Evolutionary conservation across 148 eudicot genomes (phyloP).

Genomic region (Mesembryanthemum crystallinum): DNA sequence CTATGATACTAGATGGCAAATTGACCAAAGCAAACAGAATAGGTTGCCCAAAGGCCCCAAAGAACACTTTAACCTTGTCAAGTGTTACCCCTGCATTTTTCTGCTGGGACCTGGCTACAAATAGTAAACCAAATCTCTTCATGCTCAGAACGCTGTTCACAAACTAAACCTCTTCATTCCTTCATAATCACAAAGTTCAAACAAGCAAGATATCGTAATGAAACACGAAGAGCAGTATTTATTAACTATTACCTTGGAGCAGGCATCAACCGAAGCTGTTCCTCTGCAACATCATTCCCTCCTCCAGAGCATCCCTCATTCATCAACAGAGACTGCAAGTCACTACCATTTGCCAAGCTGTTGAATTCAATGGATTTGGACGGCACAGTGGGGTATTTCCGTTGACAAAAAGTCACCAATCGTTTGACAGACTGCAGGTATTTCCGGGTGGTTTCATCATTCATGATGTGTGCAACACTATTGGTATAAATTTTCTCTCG

Average conservation of each 20-base stretch:
- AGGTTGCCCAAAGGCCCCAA: background rate
- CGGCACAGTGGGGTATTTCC: constrained; percentile 87
- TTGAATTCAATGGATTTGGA: constrained; percentile 95
- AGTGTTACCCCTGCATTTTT: background rate
- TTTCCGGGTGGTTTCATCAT: constrained; percentile 94
- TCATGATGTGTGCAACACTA: constrained; percentile 98
- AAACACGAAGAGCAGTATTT: background rate
- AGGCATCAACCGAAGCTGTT: constrained; percentile 69
- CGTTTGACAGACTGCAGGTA: constrained; percentile 92
- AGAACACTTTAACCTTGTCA: too few relatives aligned
- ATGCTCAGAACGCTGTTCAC: background rate
- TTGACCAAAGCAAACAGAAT: background rate
- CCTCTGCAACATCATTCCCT: constrained; percentile 50
- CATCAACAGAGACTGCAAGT: constrained; percentile 65
- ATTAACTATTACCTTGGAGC: constrained; percentile 51
- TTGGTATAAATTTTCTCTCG: constrained; percentile 96
- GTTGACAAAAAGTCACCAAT: constrained; percentile 87
- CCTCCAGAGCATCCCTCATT: constrained; percentile 49
- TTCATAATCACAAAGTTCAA: background rate
- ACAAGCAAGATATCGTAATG: background rate
- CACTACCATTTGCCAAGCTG: constrained; percentile 97
- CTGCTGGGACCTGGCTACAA: background rate
- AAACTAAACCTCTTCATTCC: constrained; percentile 6
- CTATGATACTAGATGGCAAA: background rate
- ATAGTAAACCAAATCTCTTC: background rate